Evolutionary conservation across 83 land plant species (phyloP).

Genomic region (Diphasiastrum complanatum): DNA sequence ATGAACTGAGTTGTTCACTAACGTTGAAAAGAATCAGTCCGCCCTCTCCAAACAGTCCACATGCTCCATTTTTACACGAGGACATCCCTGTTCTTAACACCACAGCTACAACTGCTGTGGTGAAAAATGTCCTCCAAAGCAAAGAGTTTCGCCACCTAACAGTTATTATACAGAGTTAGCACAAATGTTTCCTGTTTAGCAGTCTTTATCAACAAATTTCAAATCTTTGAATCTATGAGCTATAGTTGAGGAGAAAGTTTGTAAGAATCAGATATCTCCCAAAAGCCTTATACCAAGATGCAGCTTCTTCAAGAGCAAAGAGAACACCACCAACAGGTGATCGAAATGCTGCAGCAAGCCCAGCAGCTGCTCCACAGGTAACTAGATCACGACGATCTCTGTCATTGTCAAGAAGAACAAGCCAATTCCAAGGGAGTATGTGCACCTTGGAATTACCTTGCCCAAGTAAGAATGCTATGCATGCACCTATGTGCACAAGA

Average conservation of each 20-base stretch:
- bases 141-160: slow-evolving; percentile 93
- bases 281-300: slow-evolving; percentile 84
- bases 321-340: slow-evolving; percentile 93
- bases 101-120: slow-evolving; percentile 84
- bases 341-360: slow-evolving; percentile 86
- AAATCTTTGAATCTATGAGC: no score
- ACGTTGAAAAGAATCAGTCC: slow-evolving; percentile 86
- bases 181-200: no score
- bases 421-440: slow-evolving; percentile 63
- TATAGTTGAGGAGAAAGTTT: not conserved
- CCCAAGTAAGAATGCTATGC: slow-evolving; percentile 63
- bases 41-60: slow-evolving; percentile 92
- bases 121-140: slow-evolving; percentile 93
- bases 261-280: no score
- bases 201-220: no score
- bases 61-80: slow-evolving; percentile 58
- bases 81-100: slow-evolving; percentile 57
- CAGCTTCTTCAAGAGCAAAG: slow-evolving; percentile 77
- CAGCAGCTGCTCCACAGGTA: slow-evolving; percentile 86
- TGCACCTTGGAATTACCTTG: slow-evolving; percentile 69
- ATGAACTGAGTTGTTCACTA: slow-evolving; percentile 31
- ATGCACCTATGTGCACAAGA: slow-evolving; percentile 79
- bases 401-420: slow-evolving; percentile 70
- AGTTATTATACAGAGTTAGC: no score
- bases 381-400: slow-evolving; percentile 85